phyloP scores from a whole-genome alignment of 2,329 filamentous ascomycete species.

The Elsinoe ampelina region DNA sequence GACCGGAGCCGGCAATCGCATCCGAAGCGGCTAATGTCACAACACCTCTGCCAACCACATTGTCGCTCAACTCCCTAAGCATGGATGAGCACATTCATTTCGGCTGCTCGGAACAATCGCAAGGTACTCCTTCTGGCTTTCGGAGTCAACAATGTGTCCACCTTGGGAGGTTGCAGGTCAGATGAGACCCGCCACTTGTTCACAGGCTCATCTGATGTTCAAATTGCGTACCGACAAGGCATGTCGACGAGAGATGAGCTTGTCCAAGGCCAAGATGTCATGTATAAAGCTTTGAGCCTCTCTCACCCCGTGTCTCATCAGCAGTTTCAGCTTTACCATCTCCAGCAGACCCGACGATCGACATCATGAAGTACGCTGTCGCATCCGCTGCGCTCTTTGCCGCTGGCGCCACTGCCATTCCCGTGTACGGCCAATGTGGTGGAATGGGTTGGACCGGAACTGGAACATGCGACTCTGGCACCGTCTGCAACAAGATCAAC shows the following conservation, averaged over 20 bases:
- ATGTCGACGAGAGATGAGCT: background rate
- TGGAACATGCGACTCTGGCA: slow-evolving; percentile 19
- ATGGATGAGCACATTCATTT: background rate
- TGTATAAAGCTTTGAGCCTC: background rate
- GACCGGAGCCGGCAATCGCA: background rate
- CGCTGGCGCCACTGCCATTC: slow-evolving; percentile 16
- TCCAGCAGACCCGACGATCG: background rate
- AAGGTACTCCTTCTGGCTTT: background rate
- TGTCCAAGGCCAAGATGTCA: background rate
- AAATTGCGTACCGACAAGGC: background rate
- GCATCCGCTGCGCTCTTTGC: slow-evolving; percentile 13
- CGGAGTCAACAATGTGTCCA: background rate
- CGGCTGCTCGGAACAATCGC: slow-evolving; percentile 6
- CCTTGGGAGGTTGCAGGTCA: background rate
- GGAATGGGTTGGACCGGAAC: slow-evolving; percentile 16
- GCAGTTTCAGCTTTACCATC: background rate
- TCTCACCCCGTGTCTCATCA: background rate
- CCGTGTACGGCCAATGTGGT: slow-evolving; percentile 17
- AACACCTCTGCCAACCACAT: background rate
- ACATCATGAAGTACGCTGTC: background rate
- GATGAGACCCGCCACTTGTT: background rate
- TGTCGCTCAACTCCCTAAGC: too few relatives aligned
- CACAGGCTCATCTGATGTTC: background rate
- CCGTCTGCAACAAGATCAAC: slow-evolving; percentile 17
- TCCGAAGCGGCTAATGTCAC: background rate